A percentile compares a stretch with the other conserved stretches of the same genome.
Conservation (phyloP, 2,329 filamentous ascomycete genomes). For the Dactylellina leptospora region DNA sequence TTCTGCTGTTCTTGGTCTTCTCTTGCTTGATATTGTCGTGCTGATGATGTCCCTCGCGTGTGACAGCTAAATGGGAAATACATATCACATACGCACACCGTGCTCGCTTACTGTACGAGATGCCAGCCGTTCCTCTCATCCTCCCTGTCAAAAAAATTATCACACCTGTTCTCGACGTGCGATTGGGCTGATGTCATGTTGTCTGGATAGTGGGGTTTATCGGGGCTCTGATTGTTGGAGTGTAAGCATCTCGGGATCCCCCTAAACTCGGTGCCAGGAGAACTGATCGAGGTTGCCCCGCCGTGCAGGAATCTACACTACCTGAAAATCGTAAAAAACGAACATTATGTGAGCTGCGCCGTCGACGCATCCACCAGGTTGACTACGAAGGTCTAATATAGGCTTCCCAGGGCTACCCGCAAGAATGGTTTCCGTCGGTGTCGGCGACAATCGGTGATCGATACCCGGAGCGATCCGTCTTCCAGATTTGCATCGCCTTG, state of each 20-base stretch:
- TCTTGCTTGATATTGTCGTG: slow-evolving; percentile 1
- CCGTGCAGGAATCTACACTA: slow-evolving; percentile 73
- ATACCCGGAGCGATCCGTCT: slow-evolving; percentile 95
- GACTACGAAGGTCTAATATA: slow-evolving; percentile 18
- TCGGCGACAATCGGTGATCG: slow-evolving; percentile 97
- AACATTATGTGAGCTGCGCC: slow-evolving; percentile 76
- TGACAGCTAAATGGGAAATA: slow-evolving; percentile 80
- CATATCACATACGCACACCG: slow-evolving; percentile 88
- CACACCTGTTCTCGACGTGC: slow-evolving; percentile 54
- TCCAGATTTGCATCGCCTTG: slow-evolving; percentile 96
- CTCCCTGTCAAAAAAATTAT: slow-evolving; percentile 10
- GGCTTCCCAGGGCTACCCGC: slow-evolving; percentile 72
- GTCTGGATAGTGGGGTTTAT: slow-evolving; percentile 47
- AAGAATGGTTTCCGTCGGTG: slow-evolving; percentile 97
- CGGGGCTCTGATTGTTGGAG: slow-evolving; percentile 55
- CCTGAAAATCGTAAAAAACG: slow-evolving; percentile 96
- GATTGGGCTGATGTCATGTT: slow-evolving; percentile 25
- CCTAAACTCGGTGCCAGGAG: slow-evolving; percentile 67
- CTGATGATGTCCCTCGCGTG: slow-evolving; percentile 56
- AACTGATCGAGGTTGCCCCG: slow-evolving; percentile 26
- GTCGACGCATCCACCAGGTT: background rate
- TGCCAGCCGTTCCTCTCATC: slow-evolving; percentile 21
- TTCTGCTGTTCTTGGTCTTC: slow-evolving; percentile 2
- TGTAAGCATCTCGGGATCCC: slow-evolving; percentile 76
- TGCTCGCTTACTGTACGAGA: slow-evolving; percentile 77